Conservation (phyloP, 495 filamentous ascomycete species). For the Hyaloscypha variabilis region DNA sequence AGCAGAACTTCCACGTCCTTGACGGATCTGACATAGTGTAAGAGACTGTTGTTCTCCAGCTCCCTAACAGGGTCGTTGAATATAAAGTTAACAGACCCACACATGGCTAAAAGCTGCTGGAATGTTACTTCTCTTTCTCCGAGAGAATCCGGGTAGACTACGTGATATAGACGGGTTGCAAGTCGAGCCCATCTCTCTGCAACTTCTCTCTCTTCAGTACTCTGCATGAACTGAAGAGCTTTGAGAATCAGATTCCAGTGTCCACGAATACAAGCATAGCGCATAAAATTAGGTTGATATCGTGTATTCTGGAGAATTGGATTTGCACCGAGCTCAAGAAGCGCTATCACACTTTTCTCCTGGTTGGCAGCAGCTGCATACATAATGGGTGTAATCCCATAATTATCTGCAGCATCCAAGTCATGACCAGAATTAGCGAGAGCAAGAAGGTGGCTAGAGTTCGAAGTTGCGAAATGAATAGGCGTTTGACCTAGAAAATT, state of each 20-base stretch:
- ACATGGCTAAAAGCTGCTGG: slow-evolving; percentile 16
- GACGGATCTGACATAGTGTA: slow-evolving; percentile 43
- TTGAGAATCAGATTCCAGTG: slow-evolving; percentile 11
- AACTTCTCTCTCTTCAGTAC: slow-evolving; percentile 1
- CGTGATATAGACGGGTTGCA: not conserved
- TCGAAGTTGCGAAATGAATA: slow-evolving; percentile 19
- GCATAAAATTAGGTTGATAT: slow-evolving; percentile 14
- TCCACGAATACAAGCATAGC: slow-evolving; percentile 10
- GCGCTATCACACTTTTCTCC: slow-evolving; percentile 12
- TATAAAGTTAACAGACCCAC: slow-evolving; percentile 15
- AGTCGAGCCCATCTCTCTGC: slow-evolving; percentile 6
- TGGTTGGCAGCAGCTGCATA: slow-evolving; percentile 25
- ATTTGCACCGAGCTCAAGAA: slow-evolving; percentile 16
- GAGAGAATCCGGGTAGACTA: slow-evolving; percentile 16
- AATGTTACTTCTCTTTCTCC: slow-evolving; percentile 16
- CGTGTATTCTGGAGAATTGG: slow-evolving; percentile 6
- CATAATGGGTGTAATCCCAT: slow-evolving; percentile 32
- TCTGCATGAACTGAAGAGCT: slow-evolving; percentile 1
- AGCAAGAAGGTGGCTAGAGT: slow-evolving; percentile 2
- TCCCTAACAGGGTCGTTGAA: slow-evolving; percentile 10
- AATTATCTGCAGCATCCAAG: slow-evolving; percentile 20
- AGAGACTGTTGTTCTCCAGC: slow-evolving; percentile 38
- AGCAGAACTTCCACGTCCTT: slow-evolving; percentile 44
- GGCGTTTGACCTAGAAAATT: slow-evolving; percentile 24
- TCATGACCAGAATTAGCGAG: slow-evolving; percentile 21